A percentile compares a stretch with the other conserved stretches of the same genome.
These are phyloP conservation scores for Termitomyces titanicus DNA, from an alignment of 768 basidiomycete species.

Conservation along the genomic window DNA sequence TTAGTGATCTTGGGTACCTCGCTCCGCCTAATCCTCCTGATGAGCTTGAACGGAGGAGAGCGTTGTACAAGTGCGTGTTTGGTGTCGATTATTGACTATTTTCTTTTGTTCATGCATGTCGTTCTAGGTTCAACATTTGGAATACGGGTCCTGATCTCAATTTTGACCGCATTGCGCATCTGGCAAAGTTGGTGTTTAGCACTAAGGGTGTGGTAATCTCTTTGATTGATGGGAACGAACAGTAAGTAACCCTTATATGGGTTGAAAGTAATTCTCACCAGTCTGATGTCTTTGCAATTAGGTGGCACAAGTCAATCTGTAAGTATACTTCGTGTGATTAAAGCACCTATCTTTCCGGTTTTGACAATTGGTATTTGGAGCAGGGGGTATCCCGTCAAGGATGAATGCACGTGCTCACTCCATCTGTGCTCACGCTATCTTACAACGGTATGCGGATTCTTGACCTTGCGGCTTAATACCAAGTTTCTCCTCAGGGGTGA, in stretches of 20 bases:
- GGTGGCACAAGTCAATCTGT: constrained; percentile 93
- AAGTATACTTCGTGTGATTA: constrained; percentile 20
- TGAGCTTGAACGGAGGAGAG: constrained; percentile 77
- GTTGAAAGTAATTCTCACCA: background rate
- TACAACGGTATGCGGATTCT: constrained; percentile 55
- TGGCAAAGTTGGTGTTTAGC: constrained; percentile 90
- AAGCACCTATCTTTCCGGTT: background rate
- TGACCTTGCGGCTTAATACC: background rate
- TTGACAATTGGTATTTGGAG: background rate
- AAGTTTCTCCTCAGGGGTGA: constrained; percentile 49
- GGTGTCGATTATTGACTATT: background rate
- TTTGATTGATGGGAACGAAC: constrained; percentile 79
- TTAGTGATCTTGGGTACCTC: constrained; percentile 61
- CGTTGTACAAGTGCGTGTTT: constrained; percentile 71
- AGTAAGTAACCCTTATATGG: constrained; percentile 46
- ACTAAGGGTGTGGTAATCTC: constrained; percentile 83
- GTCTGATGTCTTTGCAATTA: constrained; percentile 20
- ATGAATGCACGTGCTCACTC: constrained; percentile 54
- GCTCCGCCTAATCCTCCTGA: constrained; percentile 82
- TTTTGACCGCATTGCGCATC: constrained; percentile 91
- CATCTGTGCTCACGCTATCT: constrained; percentile 81
- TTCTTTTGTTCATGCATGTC: background rate
- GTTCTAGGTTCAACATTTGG: constrained; percentile 79
- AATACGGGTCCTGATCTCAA: constrained; percentile 83
- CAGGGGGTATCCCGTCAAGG: constrained; percentile 41